Base-by-base conservation (phyloP, 306 rosid genomes). In the Argentina anserina region DNA sequence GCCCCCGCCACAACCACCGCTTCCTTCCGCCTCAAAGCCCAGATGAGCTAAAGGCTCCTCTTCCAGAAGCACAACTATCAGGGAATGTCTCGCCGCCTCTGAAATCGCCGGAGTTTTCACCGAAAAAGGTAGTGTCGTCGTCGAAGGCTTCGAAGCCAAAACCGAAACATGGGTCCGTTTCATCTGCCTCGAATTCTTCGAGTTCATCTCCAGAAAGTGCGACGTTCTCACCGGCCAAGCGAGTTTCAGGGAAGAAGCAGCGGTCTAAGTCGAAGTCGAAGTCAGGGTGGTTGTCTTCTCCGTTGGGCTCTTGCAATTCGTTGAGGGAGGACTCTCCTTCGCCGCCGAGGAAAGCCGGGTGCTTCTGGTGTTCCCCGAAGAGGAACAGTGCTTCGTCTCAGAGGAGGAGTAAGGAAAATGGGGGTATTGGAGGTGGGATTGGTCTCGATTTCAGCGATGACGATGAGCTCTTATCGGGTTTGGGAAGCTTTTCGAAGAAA, bases 291-390 rank as follows among this genome's bases (percentile, higher is more conserved):
- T 8, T 70, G 10, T 55, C 78, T 77, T 79, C 89, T 59, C 84
- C 84, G 0, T 40, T 65, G 33, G 65, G 73, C 25, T 73, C 76
- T 25, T 77, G 73, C 5, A 74, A 74, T 49, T 84, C 84, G 7
- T 45, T 45, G 67, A 76, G 18, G 75, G 47, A 18, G 4, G 66
- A 70, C 11, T 89, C 92, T 0, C 88, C 87, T 0, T 91, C 96
- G 21, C 97, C 97, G 9, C 90, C 91, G 29, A 79, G 80, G 45
- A 88, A 70, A 71, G 14, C 61, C 12, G 90, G 94, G 21, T 87
- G 93, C 75, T 86, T 89, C 75, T 93, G 96, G 92, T 88, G 92
- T 53, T 87, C 94, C 25, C 92, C 96, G 12, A 90, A 89, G 86
- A 87, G 88, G 25, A 89, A 89, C 83, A 93, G 90, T 86, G 78